Evolutionary conservation across 208 protist genomes (phyloP).

Genomic region (Leishmania tropica): DNA sequence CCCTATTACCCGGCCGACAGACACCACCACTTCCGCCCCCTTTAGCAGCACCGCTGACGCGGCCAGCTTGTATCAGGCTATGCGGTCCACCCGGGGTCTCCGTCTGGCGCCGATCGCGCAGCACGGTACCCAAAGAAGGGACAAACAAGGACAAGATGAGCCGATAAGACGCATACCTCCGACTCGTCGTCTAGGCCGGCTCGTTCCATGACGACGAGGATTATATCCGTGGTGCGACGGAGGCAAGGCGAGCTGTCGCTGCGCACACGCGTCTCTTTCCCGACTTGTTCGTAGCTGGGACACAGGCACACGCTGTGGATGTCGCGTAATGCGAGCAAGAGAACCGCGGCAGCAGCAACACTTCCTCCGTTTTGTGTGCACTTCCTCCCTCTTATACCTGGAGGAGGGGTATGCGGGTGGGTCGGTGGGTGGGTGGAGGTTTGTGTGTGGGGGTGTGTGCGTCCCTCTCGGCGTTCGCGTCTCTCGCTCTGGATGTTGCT

Average conservation of each 20-base stretch:
- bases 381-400: neutral
- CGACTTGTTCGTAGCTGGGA: neutral
- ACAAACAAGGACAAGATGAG: neutral
- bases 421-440: no score
- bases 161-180: neutral
- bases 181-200: neutral
- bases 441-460: no score
- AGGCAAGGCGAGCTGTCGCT: neutral
- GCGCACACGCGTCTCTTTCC: no score
- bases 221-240: neutral
- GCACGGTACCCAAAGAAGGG: neutral
- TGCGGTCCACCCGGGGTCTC: neutral
- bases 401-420: no score
- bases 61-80: neutral
- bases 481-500: no score
- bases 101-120: neutral
- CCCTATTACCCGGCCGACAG: neutral
- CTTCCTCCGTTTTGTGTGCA: no score
- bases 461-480: no score
- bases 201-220: neutral
- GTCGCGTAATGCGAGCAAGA: neutral
- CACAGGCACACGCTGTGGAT: no score
- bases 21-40: neutral
- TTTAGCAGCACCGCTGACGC: neutral
- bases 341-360: no score